These are phyloP conservation scores for Heliosperma pusillum DNA, from an alignment of 148 eudicot genomes.

Conservation along the genomic window DNA sequence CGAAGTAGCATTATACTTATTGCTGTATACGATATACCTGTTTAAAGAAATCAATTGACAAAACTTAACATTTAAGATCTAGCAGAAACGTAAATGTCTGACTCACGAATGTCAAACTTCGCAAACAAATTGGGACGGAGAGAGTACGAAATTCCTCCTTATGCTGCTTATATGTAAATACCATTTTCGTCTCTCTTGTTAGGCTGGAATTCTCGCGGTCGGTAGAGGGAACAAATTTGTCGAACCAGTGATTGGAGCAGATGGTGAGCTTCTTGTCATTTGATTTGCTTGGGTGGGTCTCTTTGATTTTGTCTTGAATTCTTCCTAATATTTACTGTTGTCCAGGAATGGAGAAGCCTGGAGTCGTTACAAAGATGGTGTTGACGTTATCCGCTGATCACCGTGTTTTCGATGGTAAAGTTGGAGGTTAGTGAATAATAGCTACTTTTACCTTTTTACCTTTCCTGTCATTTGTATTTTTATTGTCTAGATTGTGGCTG, in stretches of 20 bases:
- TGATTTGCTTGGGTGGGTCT: constrained; percentile 5
- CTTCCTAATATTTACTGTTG: constrained; percentile 7
- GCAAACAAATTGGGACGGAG: not conserved
- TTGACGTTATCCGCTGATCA: constrained; percentile 94
- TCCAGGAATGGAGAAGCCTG: constrained; percentile 72
- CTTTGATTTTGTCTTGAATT: not conserved
- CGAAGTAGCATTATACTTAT: not conserved
- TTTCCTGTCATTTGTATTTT: not conserved
- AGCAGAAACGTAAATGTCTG: not conserved
- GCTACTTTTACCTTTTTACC: not conserved
- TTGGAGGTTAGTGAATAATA: constrained; percentile 58
- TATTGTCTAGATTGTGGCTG: not conserved
- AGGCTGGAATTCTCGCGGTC: constrained; percentile 97
- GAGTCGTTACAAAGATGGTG: constrained; percentile 71
- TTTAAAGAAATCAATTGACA: not conserved
- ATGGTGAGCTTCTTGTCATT: constrained; percentile 45
- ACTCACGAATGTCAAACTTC: not conserved
- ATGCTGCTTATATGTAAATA: not conserved
- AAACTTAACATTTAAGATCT: not conserved
- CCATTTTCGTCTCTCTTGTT: constrained; percentile 18
- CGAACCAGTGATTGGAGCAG: constrained; percentile 59
- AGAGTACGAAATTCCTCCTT: not conserved
- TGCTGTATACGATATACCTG: not conserved
- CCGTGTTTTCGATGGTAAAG: constrained; percentile 93
- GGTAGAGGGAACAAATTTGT: constrained; percentile 92